Base-by-base conservation (phyloP, 495 filamentous ascomycete species). In the Lasiosphaeriaceae sp. region DNA sequence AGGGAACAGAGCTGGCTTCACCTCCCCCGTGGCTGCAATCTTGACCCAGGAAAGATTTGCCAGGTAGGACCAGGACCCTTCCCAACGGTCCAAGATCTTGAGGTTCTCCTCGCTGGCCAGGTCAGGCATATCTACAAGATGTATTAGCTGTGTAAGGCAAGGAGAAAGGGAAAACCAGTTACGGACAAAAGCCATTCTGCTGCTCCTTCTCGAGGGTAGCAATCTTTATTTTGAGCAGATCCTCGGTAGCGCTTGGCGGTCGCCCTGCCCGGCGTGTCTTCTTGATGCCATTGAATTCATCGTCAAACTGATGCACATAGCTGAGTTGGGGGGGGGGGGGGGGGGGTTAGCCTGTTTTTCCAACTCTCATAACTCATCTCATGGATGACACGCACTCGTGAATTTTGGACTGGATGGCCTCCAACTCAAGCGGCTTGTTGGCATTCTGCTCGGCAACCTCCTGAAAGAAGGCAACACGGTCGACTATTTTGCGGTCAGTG, bases 191-290 rank as follows among this genome's bases (percentile, higher is more conserved):
- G 0, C 94, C 94, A 24, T 86, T 88, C 47, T 83, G 79, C 60
- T 90, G 88, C 74, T 98, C 94, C 65, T 87, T 87, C 61, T 87
- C 75, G 60, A 97, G 90, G 19, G 73, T 73, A 19, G 79, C 77
- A 47, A 88, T 84, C 47, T 84, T 83, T 63, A 92, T 84, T 59
- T 80, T 83, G 22, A 97, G 73, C 4, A 88, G 71, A 67, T 92
- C 89, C 65, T 96, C 90, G 52, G 83, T 82, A 26, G 84, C 81
- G 63, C 82, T 89, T 4, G 92, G 75, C 21, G 95, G 90, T 26
- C 94, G 83, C 16, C 95, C 93, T 39, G 89, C 80, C 21, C 95
- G 82, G 12, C 92, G 86, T 47, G 88, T 81, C 60, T 84, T 84
- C 68, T 92, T 86, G 53, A 94, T 69, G 53, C 82, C 75, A 43